Evolutionary conservation across 805 yeast species (phyloP).

Genomic region (Ascoidea tarda): DNA sequence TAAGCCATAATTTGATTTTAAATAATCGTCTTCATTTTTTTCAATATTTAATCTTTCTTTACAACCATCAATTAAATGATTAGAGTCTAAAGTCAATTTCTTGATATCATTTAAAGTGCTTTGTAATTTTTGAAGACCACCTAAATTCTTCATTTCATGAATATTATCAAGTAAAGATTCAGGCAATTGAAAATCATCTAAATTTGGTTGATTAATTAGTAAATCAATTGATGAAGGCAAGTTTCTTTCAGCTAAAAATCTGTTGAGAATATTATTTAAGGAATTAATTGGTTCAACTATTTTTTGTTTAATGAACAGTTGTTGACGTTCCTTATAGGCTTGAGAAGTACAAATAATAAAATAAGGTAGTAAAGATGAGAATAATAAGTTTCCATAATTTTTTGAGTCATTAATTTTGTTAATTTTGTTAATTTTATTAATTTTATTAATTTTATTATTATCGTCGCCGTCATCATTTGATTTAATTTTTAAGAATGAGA

Average conservation of each 20-base stretch:
- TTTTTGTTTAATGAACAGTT: conserved; percentile 31
- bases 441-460: not conserved
- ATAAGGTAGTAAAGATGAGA: conserved; percentile 54
- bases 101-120: conserved; percentile 31
- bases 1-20: conserved; percentile 38
- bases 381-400: conserved; percentile 21
- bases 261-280: conserved; percentile 28
- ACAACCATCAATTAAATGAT: conserved; percentile 29
- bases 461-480: conserved; percentile 4
- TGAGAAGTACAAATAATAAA: conserved; percentile 49
- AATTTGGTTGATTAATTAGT: conserved; percentile 20
- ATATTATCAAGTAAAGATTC: conserved; percentile 39
- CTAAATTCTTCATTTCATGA: conserved; percentile 34
- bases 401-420: conserved; percentile 1
- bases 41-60: conserved; percentile 34
- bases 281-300: conserved; percentile 32
- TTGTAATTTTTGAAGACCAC: conserved; percentile 34
- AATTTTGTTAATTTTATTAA: conserved; percentile 1
- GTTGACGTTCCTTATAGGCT: conserved; percentile 55
- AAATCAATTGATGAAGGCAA: conserved; percentile 53
- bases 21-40: conserved; percentile 35
- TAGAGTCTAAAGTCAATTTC: conserved; percentile 25
- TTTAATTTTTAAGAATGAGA: conserved; percentile 4
- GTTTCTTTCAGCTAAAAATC: conserved; percentile 31
- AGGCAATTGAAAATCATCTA: conserved; percentile 42